A percentile compares a stretch with the other conserved stretches of the same genome.
Conservation (phyloP, 805 yeast genomes). For the Schwanniomyces sp. region DNA sequence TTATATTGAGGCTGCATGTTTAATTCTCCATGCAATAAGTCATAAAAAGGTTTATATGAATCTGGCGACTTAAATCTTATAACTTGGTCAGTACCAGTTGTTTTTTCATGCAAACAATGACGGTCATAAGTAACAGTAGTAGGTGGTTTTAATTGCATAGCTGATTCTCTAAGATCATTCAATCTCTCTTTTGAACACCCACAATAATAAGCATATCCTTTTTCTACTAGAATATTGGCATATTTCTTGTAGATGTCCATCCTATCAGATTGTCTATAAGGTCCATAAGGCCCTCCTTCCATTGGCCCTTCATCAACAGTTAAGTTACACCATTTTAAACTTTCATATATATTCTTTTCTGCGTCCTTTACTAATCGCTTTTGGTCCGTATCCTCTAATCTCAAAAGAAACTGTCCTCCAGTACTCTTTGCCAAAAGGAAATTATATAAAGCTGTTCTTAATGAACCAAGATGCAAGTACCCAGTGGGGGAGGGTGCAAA, state of each 20-base stretch:
- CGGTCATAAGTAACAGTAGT: constrained; percentile 92
- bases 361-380: constrained; percentile 78
- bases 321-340: constrained; percentile 76
- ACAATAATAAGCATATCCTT: constrained; percentile 82
- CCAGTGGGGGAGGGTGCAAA: constrained; percentile 99
- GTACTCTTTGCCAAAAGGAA: constrained; percentile 78
- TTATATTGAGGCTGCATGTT: constrained; percentile 81
- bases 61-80: constrained; percentile 79
- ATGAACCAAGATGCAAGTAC: constrained; percentile 85
- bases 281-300: constrained; percentile 59
- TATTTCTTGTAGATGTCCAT: constrained; percentile 62
- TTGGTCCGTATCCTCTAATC: constrained; percentile 94
- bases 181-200: constrained; percentile 82
- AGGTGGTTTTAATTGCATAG: constrained; percentile 76
- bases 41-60: constrained; percentile 63
- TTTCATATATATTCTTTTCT: constrained; percentile 72
- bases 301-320: constrained; percentile 80
- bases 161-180: constrained; percentile 65
- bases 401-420: constrained; percentile 73
- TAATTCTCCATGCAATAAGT: constrained; percentile 74
- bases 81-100: constrained; percentile 35
- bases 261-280: constrained; percentile 86
- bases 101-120: constrained; percentile 53
- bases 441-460: constrained; percentile 91
- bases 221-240: constrained; percentile 53